Evolutionary conservation across 352 stramenopile genomes (phyloP).

Genomic region (Globisporangium echinulatum): DNA sequence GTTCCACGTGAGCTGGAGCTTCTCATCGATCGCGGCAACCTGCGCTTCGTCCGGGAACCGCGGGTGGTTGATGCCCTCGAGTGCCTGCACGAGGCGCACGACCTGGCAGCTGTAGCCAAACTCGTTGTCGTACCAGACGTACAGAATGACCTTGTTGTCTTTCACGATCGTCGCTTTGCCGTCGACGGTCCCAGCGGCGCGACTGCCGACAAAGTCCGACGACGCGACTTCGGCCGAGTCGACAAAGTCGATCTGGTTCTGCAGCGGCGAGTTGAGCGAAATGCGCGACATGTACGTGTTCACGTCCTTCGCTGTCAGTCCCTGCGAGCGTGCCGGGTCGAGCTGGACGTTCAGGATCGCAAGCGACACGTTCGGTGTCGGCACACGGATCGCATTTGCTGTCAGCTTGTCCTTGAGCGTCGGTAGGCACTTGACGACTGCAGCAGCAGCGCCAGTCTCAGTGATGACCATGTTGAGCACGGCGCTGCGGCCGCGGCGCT

Average conservation of each 20-base stretch:
- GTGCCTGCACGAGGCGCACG: slow-evolving; percentile 69
- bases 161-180: slow-evolving; percentile 82
- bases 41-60: slow-evolving; percentile 66
- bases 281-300: slow-evolving; percentile 77
- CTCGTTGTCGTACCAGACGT: slow-evolving; percentile 91
- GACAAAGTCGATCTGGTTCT: slow-evolving; percentile 88
- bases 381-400: slow-evolving; percentile 97
- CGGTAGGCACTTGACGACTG: slow-evolving; percentile 88
- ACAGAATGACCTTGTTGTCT: slow-evolving; percentile 80
- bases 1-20: slow-evolving; percentile 43
- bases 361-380: slow-evolving; percentile 97
- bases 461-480: slow-evolving; percentile 90
- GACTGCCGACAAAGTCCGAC: slow-evolving; percentile 80
- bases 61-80: slow-evolving; percentile 73
- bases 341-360: slow-evolving; percentile 95
- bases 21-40: slow-evolving; percentile 60
- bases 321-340: slow-evolving; percentile 60
- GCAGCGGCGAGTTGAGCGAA: slow-evolving; percentile 75
- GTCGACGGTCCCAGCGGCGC: slow-evolving; percentile 68
- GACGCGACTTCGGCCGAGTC: slow-evolving; percentile 79
- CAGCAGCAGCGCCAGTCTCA: slow-evolving; percentile 73
- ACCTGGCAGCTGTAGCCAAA: slow-evolving; percentile 88
- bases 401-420: slow-evolving; percentile 96
- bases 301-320: slow-evolving; percentile 61
- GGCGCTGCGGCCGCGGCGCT: slow-evolving; percentile 76